phyloP scores from a whole-genome alignment of 176 grass and related monocot genomes.

The Musa itinerans region DNA sequence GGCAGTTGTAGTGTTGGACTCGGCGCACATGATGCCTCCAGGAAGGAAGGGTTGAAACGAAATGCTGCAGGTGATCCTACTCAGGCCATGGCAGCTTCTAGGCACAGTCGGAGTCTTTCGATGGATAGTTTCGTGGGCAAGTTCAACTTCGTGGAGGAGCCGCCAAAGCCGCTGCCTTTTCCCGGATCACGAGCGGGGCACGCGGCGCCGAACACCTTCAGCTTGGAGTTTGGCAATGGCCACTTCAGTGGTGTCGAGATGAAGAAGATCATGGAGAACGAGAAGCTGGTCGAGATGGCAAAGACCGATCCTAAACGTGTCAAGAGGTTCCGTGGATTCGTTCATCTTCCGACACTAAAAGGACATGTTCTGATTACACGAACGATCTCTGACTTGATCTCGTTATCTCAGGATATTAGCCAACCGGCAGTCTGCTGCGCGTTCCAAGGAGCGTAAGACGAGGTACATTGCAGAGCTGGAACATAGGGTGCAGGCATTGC shows the following conservation, averaged over 20 bases:
- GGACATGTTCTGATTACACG: background rate
- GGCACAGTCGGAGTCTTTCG: constrained; percentile 63
- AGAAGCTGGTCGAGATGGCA: constrained; percentile 98
- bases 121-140: constrained; percentile 83
- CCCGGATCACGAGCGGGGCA: constrained; percentile 3
- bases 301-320: constrained; percentile 79
- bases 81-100: background rate
- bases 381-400: background rate
- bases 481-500: constrained; percentile 91
- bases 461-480: constrained; percentile 85
- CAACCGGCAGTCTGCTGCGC: constrained; percentile 85
- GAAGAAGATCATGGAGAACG: constrained; percentile 86
- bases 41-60: constrained; percentile 43
- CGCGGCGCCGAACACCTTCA: constrained; percentile 20
- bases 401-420: constrained; percentile 62
- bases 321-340: constrained; percentile 41
- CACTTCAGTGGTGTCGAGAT: constrained; percentile 76
- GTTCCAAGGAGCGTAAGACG: constrained; percentile 93
- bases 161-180: constrained; percentile 4
- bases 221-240: constrained; percentile 63
- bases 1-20: constrained; percentile 26
- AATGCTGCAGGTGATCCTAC: constrained; percentile 33
- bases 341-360: background rate
- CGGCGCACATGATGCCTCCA: background rate
- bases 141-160: constrained; percentile 41